A percentile compares a stretch with the other conserved stretches of the same genome.
phyloP scores from a whole-genome alignment of 176 grass and related monocot genomes.

The Cenchrus purpureus region DNA sequence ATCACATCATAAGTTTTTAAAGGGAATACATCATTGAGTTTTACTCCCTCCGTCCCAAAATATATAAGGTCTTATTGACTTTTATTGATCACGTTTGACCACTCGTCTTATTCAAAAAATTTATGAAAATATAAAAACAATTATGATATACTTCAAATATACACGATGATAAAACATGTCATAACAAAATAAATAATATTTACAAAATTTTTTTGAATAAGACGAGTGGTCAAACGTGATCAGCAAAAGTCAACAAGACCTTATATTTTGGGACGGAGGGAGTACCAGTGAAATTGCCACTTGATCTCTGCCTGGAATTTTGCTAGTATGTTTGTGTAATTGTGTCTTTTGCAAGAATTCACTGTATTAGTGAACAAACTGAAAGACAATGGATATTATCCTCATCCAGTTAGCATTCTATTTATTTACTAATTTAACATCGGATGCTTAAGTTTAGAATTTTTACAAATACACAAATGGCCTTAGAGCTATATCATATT shows the following conservation, averaged over 20 bases:
- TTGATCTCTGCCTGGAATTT: neutral
- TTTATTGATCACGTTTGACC: too few species aligned
- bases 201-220: too few species aligned
- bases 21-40: neutral
- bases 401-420: neutral
- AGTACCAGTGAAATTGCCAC: neutral
- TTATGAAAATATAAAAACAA: too few species aligned
- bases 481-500: neutral
- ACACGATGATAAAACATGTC: too few species aligned
- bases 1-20: neutral
- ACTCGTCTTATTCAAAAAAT: too few species aligned
- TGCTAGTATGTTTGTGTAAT: neutral
- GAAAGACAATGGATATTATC: neutral
- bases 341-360: neutral
- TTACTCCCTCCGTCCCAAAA: too few species aligned
- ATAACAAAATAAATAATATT: too few species aligned
- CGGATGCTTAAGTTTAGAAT: neutral
- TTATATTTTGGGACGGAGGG: too few species aligned
- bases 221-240: too few species aligned
- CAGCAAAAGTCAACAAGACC: too few species aligned
- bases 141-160: too few species aligned
- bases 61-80: too few species aligned
- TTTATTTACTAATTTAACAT: slow-evolving; percentile 7
- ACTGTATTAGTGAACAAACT: neutral
- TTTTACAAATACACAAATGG: slow-evolving; percentile 8